Evolutionary conservation across 257 asterid genomes (phyloP).

Genomic region (Solanum tacnaense): DNA sequence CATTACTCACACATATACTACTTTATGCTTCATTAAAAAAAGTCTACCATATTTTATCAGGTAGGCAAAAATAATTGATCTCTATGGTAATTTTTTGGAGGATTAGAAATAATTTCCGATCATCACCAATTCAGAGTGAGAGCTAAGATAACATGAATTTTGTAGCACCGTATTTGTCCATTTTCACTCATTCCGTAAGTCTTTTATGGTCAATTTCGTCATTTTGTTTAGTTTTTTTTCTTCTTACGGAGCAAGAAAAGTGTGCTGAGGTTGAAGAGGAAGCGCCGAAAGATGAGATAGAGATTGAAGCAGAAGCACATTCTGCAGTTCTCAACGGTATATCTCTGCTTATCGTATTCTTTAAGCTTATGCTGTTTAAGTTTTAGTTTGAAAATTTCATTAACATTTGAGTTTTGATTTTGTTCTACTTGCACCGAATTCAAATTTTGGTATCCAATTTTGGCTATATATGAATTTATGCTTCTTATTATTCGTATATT

Average conservation of each 20-base stretch:
- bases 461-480: not conserved
- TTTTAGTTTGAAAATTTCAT: not conserved
- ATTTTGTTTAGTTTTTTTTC: no score
- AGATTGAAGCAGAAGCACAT: slow-evolving; percentile 27
- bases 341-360: not conserved
- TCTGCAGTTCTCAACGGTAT: not conserved
- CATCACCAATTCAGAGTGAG: not conserved
- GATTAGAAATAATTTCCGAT: no score
- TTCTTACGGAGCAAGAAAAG: no score
- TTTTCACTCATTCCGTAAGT: not conserved
- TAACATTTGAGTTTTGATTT: not conserved
- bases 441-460: not conserved
- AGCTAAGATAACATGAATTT: not conserved
- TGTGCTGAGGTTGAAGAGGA: slow-evolving; percentile 42
- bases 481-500: not conserved
- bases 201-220: not conserved
- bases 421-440: not conserved
- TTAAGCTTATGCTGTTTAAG: not conserved
- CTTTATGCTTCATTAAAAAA: no score
- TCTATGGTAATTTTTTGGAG: no score
- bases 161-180: not conserved
- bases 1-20: no score
- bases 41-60: no score
- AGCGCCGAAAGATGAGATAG: slow-evolving; percentile 49
- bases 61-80: no score